Evolutionary conservation across 345 rosid species (phyloP).

Genomic region (Brassica cretica): DNA sequence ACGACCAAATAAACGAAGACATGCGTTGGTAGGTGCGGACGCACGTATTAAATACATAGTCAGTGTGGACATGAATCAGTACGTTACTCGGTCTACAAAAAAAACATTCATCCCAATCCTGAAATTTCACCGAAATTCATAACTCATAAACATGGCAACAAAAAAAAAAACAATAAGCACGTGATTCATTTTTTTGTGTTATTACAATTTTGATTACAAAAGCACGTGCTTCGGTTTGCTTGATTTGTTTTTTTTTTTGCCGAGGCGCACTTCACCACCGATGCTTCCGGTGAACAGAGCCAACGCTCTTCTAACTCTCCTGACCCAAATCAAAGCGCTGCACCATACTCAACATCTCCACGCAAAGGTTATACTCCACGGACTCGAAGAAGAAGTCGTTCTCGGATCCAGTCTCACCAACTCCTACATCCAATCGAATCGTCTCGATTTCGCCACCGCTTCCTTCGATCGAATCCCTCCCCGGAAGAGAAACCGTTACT

Average conservation of each 20-base stretch:
- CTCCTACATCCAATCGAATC: constrained; percentile 39
- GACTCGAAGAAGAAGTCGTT: constrained; percentile 31
- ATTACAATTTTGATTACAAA: too few species aligned
- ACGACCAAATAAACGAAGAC: constrained; percentile 26
- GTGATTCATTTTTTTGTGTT: neutral
- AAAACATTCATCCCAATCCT: neutral
- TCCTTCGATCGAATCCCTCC: constrained; percentile 36
- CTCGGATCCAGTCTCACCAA: constrained; percentile 43
- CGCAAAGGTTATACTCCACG: constrained; percentile 35
- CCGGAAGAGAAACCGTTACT: constrained; percentile 29
- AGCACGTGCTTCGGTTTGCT: too few species aligned
- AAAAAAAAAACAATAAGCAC: neutral
- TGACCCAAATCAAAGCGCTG: constrained; percentile 34
- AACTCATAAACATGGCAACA: neutral
- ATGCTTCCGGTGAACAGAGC: constrained; percentile 29
- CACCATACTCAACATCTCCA: constrained; percentile 42
- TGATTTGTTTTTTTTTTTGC: neutral
- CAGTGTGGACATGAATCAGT: neutral
- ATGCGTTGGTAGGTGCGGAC: constrained; percentile 13
- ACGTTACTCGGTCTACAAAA: neutral
- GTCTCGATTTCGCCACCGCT: constrained; percentile 40
- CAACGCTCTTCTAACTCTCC: constrained; percentile 32
- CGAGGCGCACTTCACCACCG: constrained; percentile 14
- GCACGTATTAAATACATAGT: neutral
- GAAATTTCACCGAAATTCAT: neutral